Percentiles rank a stretch among this genome's conserved stretches.
Conservation (phyloP, 2,329 filamentous ascomycete species). For the Pseudogymnoascus sp. region DNA sequence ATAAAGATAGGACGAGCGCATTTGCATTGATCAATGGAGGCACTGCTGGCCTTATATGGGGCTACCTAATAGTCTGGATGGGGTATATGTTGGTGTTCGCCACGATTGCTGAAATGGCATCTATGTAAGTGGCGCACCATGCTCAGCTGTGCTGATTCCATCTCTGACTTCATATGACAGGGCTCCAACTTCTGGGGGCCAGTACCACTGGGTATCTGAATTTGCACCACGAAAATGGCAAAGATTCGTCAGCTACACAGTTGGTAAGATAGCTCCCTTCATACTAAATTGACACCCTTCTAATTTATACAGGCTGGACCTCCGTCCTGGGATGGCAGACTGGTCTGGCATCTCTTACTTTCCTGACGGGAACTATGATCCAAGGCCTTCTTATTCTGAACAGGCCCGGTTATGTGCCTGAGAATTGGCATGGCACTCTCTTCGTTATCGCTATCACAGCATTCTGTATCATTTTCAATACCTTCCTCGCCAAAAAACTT, state of each 20-base stretch:
- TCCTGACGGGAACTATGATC: slow-evolving; percentile 37
- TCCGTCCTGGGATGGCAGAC: slow-evolving; percentile 39
- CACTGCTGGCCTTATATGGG: slow-evolving; percentile 32
- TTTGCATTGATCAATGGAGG: slow-evolving; percentile 19
- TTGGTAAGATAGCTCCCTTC: slow-evolving; percentile 26
- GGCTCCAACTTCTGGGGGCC: slow-evolving; percentile 48
- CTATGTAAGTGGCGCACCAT: slow-evolving; percentile 17
- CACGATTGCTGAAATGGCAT: slow-evolving; percentile 23
- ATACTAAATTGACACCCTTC: not conserved
- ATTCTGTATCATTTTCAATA: slow-evolving; percentile 37
- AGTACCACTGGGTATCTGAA: slow-evolving; percentile 51
- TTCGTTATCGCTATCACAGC: slow-evolving; percentile 35
- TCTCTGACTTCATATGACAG: slow-evolving; percentile 17
- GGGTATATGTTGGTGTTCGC: slow-evolving; percentile 24
- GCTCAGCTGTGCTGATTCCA: not conserved
- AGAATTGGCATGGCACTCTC: slow-evolving; percentile 37
- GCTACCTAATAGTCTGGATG: slow-evolving; percentile 29
- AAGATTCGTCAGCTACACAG: slow-evolving; percentile 45
- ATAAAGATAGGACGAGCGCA: slow-evolving; percentile 28
- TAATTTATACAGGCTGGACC: slow-evolving; percentile 33
- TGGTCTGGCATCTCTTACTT: slow-evolving; percentile 32
- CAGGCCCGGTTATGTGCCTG: slow-evolving; percentile 27
- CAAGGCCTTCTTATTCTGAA: slow-evolving; percentile 32
- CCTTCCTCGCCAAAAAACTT: slow-evolving; percentile 31
- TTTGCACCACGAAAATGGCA: slow-evolving; percentile 41